Base-by-base conservation (phyloP, 108 stramenopile species). In the Nitzschia sp. region DNA sequence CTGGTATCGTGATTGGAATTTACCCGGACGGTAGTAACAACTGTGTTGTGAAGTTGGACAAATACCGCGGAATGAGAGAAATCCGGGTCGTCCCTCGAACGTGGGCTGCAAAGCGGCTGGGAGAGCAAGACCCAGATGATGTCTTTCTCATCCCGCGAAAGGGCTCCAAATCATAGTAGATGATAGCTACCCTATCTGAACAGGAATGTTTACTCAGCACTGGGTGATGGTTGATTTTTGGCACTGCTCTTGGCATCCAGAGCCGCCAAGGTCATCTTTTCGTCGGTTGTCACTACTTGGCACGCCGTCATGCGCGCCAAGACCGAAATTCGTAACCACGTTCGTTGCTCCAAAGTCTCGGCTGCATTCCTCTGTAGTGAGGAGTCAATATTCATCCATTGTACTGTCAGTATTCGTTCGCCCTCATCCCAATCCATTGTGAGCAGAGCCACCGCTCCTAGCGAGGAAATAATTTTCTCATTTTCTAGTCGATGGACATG, bases 121-220 rank as follows among this genome's bases (percentile, higher is more conserved):
- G 92, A 21, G 92, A 94, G 64, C 92, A 94, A 77, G 92, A 85
- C 36, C 92, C 92, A n/a, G 92, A 94, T 61, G 89, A 90, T 64
- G 92, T 89, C 0, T 94, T 94, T 70, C 70, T 94, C 57, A 80
- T 94, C 64, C 89, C 92, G 15, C 74, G 87, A 31, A 88, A 82
- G 46, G 58, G 33, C 1, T 13, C 46, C 19, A 31, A 57, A 28
- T 51, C 49, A 51, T 51, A 51, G 49, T 51, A 23, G 38, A 42
- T 42, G 9, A 42, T 51, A 19, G 5, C n/a, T 51, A 19, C 19
- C 4, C 13, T 51, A 8, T 21, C 18, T n/a, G 5, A 5, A 19
- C 18, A 19, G 21, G 8, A 5, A 5, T 51, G 18, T 23, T 51
- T 19, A 51, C 21, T 51, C 49, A 5, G 49, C 49, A 19, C 49